phyloP scores from a whole-genome alignment of 768 basidiomycete species.

The Amylocystis lapponica region DNA sequence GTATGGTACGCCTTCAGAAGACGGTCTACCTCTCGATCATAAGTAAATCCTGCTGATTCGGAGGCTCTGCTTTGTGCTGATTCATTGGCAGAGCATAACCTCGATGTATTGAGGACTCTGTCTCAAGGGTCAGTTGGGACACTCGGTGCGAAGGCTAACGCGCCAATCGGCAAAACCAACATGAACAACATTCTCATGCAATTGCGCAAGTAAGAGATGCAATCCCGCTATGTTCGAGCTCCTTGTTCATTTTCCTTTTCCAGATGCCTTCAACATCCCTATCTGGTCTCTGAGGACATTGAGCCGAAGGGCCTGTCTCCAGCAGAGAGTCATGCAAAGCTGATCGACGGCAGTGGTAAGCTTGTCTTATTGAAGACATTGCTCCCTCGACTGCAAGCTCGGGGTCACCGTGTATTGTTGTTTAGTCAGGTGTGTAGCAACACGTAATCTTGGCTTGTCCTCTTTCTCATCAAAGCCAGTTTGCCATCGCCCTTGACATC shows the following conservation, averaged over 20 bases:
- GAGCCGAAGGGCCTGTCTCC: constrained; percentile 60
- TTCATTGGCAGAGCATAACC: constrained; percentile 52
- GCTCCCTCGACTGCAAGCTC: constrained; percentile 76
- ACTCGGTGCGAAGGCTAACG: constrained; percentile 24
- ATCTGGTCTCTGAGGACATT: constrained; percentile 73
- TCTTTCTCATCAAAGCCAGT: constrained; percentile 39
- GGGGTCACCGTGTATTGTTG: constrained; percentile 83
- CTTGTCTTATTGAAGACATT: constrained; percentile 70
- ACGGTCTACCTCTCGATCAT: constrained; percentile 84
- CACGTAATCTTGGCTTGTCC: neutral
- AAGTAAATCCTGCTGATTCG: constrained; percentile 39
- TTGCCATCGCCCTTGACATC: constrained; percentile 80
- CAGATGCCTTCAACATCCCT: constrained; percentile 90
- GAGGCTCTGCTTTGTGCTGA: constrained; percentile 6
- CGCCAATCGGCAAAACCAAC: constrained; percentile 41
- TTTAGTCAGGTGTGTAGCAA: constrained; percentile 74
- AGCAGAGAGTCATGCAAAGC: constrained; percentile 65
- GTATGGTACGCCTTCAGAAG: constrained; percentile 81
- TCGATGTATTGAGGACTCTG: constrained; percentile 58
- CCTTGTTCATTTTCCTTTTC: neutral
- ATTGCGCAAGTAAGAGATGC: constrained; percentile 60
- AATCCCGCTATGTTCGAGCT: neutral
- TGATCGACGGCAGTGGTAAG: constrained; percentile 85
- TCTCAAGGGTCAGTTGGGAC: constrained; percentile 38
- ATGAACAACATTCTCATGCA: constrained; percentile 87